phyloP scores from a whole-genome alignment of 1,139 yeast genomes.

The Zygoascus meyerae region DNA sequence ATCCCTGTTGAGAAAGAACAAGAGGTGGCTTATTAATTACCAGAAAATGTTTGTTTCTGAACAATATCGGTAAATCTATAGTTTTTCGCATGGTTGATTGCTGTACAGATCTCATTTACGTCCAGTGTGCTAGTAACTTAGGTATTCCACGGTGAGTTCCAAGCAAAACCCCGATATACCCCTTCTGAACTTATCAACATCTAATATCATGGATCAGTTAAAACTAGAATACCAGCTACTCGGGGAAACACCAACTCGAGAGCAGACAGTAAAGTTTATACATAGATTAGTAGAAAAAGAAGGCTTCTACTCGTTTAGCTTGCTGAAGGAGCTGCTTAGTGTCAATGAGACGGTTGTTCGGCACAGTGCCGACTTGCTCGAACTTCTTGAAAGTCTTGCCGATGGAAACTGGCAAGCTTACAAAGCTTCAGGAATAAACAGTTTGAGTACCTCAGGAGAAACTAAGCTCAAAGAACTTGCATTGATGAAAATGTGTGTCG shows the following conservation, averaged over 20 bases:
- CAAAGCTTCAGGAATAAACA: not conserved
- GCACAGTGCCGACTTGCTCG: conserved; percentile 15
- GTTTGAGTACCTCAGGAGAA: conserved; percentile 14
- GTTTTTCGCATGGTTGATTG: not conserved
- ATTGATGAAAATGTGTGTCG: conserved; percentile 12
- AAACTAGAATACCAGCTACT: not conserved
- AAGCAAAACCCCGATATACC: not conserved
- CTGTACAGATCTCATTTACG: not conserved
- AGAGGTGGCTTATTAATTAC: conserved; percentile 26
- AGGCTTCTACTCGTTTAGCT: conserved; percentile 21
- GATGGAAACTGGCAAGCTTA: conserved; percentile 23
- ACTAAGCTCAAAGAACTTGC: conserved; percentile 23
- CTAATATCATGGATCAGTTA: conserved; percentile 9
- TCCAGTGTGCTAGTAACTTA: too few species aligned
- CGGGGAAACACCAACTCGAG: conserved; percentile 1
- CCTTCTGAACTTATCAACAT: not conserved
- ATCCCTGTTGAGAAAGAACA: conserved; percentile 21
- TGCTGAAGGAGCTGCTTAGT: conserved; percentile 18
- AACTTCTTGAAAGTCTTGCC: conserved; percentile 19
- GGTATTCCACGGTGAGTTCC: not conserved
- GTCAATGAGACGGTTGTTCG: conserved; percentile 3
- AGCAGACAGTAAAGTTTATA: conserved; percentile 14
- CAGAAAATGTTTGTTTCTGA: conserved; percentile 19
- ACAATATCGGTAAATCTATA: conserved; percentile 9
- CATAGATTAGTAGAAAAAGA: conserved; percentile 16